Base-by-base conservation (phyloP, 805 yeast species). In the Zygoascus tannicola region DNA sequence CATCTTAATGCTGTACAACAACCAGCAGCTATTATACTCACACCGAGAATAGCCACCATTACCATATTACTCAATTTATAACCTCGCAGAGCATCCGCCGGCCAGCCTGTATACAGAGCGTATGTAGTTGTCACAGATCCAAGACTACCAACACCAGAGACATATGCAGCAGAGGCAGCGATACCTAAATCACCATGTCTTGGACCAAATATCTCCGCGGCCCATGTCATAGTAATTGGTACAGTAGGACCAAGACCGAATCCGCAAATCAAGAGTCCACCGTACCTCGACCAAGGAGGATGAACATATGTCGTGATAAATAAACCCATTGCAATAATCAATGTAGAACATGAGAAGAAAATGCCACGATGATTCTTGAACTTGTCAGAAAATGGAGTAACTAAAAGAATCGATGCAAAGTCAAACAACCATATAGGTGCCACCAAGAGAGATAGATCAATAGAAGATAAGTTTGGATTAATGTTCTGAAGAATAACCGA, bases 391-490 rank as follows among this genome's bases (percentile, higher is more conserved):
- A 85, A 69, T 19, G 94, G 94, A 1, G 94, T 85, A 45, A 86
- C 65, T 12, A 80, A 55, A 33, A 85, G 56, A 52, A 85, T 85
- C 2, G 85, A 87, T 15, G 76, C 80, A 39, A 83, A 65, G 59
- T 85, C 95, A 61, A 84, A 85, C 37, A 85, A 65, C 95, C 95
- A 85, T 53, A 85, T 86, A 26, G 95, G 95, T 4, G 94, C 95
- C 50, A 82, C 81, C 44, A 85, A 67, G 37, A 85, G 69, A 1
- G 90, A 81, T 21, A 86, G 76, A 46, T 78, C 67, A 52, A 86
- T 81, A 2, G 85, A 76, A 2, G 78, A 62, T 50, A 82, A 67
- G 4, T 57, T 51, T 2, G 90, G 80, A 57, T 83, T 78, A 50
- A 80, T 77, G 3, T 74, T 73, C 40, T 70, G 62, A 54, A 85